Evolutionary conservation across 495 filamentous ascomycete genomes (phyloP).

Genomic region (Penicillium chermesinum): DNA sequence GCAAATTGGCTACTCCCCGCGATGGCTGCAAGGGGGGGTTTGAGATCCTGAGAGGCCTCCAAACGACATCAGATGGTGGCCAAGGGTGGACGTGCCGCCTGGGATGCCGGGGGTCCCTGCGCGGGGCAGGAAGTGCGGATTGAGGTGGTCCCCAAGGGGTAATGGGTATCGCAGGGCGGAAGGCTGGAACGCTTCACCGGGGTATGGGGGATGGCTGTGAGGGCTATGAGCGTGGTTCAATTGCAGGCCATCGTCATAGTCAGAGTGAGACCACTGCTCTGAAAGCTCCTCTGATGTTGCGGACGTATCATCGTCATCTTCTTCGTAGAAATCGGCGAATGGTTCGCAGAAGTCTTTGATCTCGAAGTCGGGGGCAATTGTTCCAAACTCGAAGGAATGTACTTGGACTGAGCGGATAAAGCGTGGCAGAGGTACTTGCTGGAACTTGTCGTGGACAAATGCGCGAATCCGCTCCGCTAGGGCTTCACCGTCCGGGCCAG

Average conservation of each 20-base stretch:
- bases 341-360: slow-evolving; percentile 97
- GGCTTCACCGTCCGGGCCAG: slow-evolving; percentile 74
- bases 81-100: slow-evolving; percentile 80
- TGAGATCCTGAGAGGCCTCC: slow-evolving; percentile 73
- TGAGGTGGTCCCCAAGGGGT: slow-evolving; percentile 46
- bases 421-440: slow-evolving; percentile 80
- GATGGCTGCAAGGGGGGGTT: slow-evolving; percentile 80
- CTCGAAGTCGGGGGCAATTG: slow-evolving; percentile 74
- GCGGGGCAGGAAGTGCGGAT: slow-evolving; percentile 59
- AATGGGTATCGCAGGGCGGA: slow-evolving; percentile 40
- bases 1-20: slow-evolving; percentile 61
- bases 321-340: slow-evolving; percentile 93
- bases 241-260: slow-evolving; percentile 33
- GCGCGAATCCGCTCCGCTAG: slow-evolving; percentile 81
- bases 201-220: slow-evolving; percentile 22
- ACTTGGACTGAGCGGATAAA: slow-evolving; percentile 96
- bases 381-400: slow-evolving; percentile 89
- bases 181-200: slow-evolving; percentile 27
- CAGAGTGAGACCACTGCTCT: slow-evolving; percentile 27
- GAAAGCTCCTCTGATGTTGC: slow-evolving; percentile 40
- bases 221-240: slow-evolving; percentile 21
- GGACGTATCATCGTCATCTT: slow-evolving; percentile 53
- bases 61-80: slow-evolving; percentile 78
- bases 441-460: slow-evolving; percentile 94
- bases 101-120: slow-evolving; percentile 72